Evolutionary conservation across 2,329 filamentous ascomycete genomes (phyloP).

Genomic region (Gaeumannomyces tritici): DNA sequence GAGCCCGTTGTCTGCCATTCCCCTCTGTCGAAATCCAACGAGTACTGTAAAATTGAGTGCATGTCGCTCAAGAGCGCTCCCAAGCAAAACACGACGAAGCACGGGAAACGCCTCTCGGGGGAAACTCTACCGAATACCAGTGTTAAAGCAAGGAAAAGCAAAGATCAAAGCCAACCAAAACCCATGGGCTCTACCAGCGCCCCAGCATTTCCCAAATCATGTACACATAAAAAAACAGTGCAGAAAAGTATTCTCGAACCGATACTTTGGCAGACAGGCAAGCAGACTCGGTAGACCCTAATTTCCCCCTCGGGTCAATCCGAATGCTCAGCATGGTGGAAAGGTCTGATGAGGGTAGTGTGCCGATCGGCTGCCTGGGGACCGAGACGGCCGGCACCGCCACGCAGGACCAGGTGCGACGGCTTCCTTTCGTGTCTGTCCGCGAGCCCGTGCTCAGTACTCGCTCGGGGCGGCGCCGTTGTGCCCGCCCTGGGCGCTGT

Average conservation of each 20-base stretch:
- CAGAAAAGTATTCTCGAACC: background rate
- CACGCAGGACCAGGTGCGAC: background rate
- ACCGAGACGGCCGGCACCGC: background rate
- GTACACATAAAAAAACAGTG: background rate
- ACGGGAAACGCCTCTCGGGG: background rate
- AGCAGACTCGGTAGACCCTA: background rate
- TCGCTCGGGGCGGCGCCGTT: slow-evolving; percentile 47
- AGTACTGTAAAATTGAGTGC: background rate
- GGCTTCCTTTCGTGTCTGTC: background rate
- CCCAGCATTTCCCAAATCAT: slow-evolving; percentile 1
- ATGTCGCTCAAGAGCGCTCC: background rate
- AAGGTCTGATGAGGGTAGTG: background rate
- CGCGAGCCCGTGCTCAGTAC: slow-evolving; percentile 29
- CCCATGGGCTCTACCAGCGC: background rate
- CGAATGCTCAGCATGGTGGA: background rate
- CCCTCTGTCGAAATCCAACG: background rate
- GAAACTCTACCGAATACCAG: slow-evolving; percentile 1
- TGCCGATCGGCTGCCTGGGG: background rate
- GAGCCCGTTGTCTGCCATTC: background rate
- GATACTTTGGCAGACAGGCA: background rate
- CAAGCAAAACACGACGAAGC: background rate
- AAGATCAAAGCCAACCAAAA: slow-evolving; percentile 1
- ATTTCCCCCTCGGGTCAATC: background rate
- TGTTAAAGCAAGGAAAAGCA: background rate
- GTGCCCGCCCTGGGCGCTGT: slow-evolving; percentile 43